Evolutionary conservation across 106 monocot species (phyloP).

Genomic region (Vanilla planifolia): DNA sequence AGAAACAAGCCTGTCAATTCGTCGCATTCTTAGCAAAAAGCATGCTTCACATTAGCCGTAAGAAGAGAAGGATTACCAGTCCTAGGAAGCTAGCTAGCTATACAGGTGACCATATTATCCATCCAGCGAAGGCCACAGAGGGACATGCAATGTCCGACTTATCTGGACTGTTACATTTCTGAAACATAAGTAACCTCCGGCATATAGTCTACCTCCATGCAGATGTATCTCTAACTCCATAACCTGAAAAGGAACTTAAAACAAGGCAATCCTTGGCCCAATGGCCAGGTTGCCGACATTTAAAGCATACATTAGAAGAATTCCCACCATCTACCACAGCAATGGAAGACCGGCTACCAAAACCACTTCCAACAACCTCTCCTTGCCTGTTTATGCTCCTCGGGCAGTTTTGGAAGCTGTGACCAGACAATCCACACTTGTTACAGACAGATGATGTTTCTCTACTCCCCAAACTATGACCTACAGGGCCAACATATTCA

Average conservation of each 20-base stretch:
- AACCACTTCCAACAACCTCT: slow-evolving; percentile 28
- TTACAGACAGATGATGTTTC: slow-evolving; percentile 24
- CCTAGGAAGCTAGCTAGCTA: no score
- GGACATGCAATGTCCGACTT: no score
- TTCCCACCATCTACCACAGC: slow-evolving; percentile 11
- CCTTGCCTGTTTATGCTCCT: slow-evolving; percentile 18
- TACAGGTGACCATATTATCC: no score
- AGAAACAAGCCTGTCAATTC: no score
- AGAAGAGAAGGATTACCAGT: no score
- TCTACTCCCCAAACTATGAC: slow-evolving; percentile 6
- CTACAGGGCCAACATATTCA: slow-evolving; percentile 18
- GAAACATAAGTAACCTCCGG: no score
- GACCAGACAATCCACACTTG: slow-evolving; percentile 34
- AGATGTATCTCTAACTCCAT: no score
- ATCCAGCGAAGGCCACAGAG: no score
- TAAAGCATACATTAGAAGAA: slow-evolving; percentile 46
- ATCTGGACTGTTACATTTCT: no score
- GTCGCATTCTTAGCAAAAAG: no score
- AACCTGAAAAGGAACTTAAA: not conserved
- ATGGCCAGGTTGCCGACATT: slow-evolving; percentile 54
- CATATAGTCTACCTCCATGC: no score
- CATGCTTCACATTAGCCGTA: no score
- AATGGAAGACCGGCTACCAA: slow-evolving; percentile 28
- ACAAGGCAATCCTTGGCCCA: slow-evolving; percentile 42
- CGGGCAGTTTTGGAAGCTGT: slow-evolving; percentile 42